These are phyloP conservation scores for Cornus controversa DNA, from an alignment of 148 eudicot species.

Conservation along the genomic window DNA sequence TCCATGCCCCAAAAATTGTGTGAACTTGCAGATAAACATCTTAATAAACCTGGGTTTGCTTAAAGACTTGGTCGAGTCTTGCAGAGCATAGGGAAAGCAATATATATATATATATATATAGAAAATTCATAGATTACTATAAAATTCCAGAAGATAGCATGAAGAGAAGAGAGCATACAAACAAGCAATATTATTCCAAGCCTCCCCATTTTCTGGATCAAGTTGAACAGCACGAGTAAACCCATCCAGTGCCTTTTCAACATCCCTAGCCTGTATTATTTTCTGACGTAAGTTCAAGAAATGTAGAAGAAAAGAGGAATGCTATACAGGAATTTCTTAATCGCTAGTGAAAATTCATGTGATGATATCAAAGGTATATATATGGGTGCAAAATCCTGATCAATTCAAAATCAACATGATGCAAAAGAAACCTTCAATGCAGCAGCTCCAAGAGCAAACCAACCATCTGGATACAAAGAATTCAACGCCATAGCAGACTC, in stretches of 20 bases:
- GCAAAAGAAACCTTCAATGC: conserved; percentile 67
- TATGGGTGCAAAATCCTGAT: conserved; percentile 7
- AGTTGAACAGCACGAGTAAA: conserved; percentile 93
- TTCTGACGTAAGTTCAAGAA: conserved; percentile 8
- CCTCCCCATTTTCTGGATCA: conserved; percentile 97
- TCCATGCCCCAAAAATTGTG: too few species aligned
- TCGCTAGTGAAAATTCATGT: background rate
- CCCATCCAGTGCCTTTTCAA: conserved; percentile 79
- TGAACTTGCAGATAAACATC: too few species aligned
- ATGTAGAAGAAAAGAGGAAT: conserved; percentile 1
- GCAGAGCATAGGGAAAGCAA: background rate
- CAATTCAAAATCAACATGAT: background rate
- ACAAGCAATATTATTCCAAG: conserved; percentile 98
- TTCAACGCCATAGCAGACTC: conserved; percentile 88
- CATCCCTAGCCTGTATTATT: conserved; percentile 67
- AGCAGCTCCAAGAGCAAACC: conserved; percentile 99
- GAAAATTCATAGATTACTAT: background rate
- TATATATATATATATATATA: too few species aligned
- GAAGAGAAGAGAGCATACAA: conserved; percentile 49
- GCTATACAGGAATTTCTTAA: background rate
- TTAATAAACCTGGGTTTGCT: background rate
- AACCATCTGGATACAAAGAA: conserved; percentile 90
- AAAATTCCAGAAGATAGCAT: background rate
- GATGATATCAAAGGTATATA: background rate
- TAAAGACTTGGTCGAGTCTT: background rate